A percentile compares a stretch with the other conserved stretches of the same genome.
Conservation (phyloP, 192 early-diverging fungal genomes). For the Linnemannia exigua region DNA sequence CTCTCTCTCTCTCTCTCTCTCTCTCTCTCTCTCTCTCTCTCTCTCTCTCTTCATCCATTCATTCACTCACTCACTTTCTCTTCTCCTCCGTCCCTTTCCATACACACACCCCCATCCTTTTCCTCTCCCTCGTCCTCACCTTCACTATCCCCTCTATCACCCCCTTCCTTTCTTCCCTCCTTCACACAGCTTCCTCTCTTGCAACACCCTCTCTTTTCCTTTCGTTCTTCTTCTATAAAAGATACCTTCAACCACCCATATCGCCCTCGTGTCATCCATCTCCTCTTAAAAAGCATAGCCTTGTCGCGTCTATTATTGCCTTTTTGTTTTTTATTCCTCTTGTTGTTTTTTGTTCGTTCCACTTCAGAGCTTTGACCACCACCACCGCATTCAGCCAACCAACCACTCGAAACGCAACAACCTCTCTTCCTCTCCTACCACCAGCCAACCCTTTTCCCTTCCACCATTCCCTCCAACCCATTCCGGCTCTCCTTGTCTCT, state of each 20-base stretch:
- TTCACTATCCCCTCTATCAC: background rate
- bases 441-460: background rate
- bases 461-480: background rate
- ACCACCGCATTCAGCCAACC: background rate
- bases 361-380: background rate
- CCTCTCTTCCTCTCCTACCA: too few species aligned
- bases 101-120: background rate
- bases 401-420: too few species aligned
- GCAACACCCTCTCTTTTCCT: background rate
- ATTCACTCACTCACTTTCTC: background rate
- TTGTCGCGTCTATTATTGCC: background rate
- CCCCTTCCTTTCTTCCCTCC: background rate
- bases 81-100: background rate
- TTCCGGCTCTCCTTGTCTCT: background rate
- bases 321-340: background rate
- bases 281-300: background rate
- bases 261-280: background rate
- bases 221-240: background rate
- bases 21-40: background rate
- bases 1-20: background rate
- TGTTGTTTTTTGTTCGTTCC: conserved; percentile 2
- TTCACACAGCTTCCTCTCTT: background rate
- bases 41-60: background rate
- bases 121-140: background rate
- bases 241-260: background rate